Evolutionary conservation across 2,329 filamentous ascomycete species (phyloP), one percentile per base, ranked within the genome.

Genomic region (Arthrobotrys sphaeroides): DNA sequence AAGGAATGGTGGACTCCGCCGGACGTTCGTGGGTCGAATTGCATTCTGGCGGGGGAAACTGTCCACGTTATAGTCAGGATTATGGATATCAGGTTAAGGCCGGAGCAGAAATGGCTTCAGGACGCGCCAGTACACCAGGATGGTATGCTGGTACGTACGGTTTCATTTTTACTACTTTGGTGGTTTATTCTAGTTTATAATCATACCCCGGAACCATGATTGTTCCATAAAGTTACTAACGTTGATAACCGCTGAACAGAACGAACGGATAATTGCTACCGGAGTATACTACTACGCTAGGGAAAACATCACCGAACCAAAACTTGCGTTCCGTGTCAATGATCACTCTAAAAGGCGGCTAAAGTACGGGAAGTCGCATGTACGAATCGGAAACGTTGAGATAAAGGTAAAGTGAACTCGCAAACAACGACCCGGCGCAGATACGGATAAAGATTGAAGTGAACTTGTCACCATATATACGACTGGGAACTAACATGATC

Each of bases 211-310:
- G n/a, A n/a, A n/a, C n/a, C n/a, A n/a, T n/a, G n/a, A n/a, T n/a
- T n/a, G n/a, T n/a, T n/a, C n/a, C n/a, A n/a, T n/a, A n/a, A n/a
- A n/a, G n/a, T n/a, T n/a, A n/a, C n/a, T n/a, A n/a, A n/a, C n/a
- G n/a, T n/a, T n/a, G n/a, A n/a, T n/a, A n/a, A 33, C 7, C 31
- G n/a, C 1, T 24, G 12, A 33, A 6, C 16, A 53, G 47, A 61
- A 61, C 20, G 55, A 61, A 40, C 55, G 55, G 18, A 61, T 61
- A 16, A 16, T 61, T 20, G 16, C 55, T n/a, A 61, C 55, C 5
- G 55, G 55, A 1, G 40, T 61, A 2, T 61, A 61, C 33, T 61
- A 28, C 20, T 61, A 61, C 20, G 55, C 16, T 5, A 7, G 22
- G 24, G 55, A 42, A 22, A 61, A 61, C 20, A 24, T 61, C 10